Conservation (phyloP, 2,329 filamentous ascomycete species). For the Alternaria sp. region DNA sequence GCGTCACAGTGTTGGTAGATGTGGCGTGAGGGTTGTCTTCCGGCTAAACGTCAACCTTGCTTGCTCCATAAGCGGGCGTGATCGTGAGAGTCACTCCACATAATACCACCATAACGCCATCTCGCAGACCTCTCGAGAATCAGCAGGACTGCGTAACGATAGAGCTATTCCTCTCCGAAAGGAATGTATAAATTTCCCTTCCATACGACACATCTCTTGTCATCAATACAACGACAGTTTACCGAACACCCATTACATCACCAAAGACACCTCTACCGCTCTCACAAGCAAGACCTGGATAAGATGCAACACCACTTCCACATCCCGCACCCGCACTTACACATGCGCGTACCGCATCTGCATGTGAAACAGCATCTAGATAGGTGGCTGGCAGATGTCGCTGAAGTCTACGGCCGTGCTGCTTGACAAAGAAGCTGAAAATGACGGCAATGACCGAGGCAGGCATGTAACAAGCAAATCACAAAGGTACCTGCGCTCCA, state of each 20-base stretch:
- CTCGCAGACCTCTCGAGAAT: not conserved
- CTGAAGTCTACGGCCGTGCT: conserved; percentile 5
- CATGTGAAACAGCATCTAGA: conserved; percentile 3
- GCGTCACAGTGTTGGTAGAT: not conserved
- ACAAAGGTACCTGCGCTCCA: not conserved
- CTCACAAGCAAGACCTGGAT: not conserved
- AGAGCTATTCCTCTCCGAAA: not conserved
- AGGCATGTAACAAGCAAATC: not conserved
- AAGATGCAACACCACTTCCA: not conserved
- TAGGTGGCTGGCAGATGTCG: conserved; percentile 8
- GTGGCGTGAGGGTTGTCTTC: not conserved
- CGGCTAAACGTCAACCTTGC: not conserved
- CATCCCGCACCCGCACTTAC: not conserved
- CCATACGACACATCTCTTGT: not conserved
- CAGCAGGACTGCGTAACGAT: not conserved
- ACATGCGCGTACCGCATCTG: not conserved
- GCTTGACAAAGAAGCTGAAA: not conserved
- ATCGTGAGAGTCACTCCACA: not conserved
- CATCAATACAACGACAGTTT: not conserved
- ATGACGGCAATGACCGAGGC: not conserved
- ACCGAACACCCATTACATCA: not conserved
- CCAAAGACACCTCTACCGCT: not conserved
- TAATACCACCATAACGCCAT: not conserved
- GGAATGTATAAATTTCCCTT: not conserved
- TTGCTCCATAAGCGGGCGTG: not conserved